These are phyloP conservation scores for Allantophomopsis lycopodina DNA, from an alignment of 2,329 filamentous ascomycete species.

Conservation along the genomic window DNA sequence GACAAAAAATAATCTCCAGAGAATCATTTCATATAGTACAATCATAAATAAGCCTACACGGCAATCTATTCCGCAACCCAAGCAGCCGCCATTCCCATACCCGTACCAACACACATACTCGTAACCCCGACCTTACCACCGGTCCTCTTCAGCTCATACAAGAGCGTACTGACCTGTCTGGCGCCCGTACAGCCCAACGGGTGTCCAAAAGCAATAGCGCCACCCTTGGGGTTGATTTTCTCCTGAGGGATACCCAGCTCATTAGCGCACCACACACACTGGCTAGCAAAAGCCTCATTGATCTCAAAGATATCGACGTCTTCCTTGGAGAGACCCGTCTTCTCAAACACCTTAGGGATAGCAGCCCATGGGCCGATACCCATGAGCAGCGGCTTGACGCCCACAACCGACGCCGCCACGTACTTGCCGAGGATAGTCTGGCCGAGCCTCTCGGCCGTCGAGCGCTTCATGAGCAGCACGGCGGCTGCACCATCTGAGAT, in stretches of 20 bases:
- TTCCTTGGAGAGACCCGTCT: slow-evolving; percentile 73
- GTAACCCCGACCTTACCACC: slow-evolving; percentile 80
- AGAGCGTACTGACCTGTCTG: slow-evolving; percentile 79
- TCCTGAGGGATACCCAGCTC: slow-evolving; percentile 69
- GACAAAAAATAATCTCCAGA: too few relatives aligned
- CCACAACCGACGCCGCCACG: slow-evolving; percentile 72
- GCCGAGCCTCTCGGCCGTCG: slow-evolving; percentile 74
- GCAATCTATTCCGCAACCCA: slow-evolving; percentile 75
- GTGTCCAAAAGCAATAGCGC: slow-evolving; percentile 91
- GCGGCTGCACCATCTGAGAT: slow-evolving; percentile 93
- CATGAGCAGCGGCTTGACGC: slow-evolving; percentile 89
- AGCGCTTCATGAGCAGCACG: slow-evolving; percentile 89
- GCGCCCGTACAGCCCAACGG: slow-evolving; percentile 90
- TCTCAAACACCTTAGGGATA: slow-evolving; percentile 81
- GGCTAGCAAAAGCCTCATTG: slow-evolving; percentile 95
- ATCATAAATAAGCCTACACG: too few relatives aligned
- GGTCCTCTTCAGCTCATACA: slow-evolving; percentile 79
- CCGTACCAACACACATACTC: slow-evolving; percentile 93
- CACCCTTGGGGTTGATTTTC: slow-evolving; percentile 96
- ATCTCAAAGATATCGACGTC: slow-evolving; percentile 98
- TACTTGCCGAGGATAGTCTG: slow-evolving; percentile 89
- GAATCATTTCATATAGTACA: too few relatives aligned
- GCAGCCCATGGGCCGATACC: slow-evolving; percentile 91
- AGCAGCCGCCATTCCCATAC: slow-evolving; percentile 95
- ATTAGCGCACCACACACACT: slow-evolving; percentile 88